phyloP scores from a whole-genome alignment of 805 yeast genomes.

The Komagataella kurtzmanii region DNA sequence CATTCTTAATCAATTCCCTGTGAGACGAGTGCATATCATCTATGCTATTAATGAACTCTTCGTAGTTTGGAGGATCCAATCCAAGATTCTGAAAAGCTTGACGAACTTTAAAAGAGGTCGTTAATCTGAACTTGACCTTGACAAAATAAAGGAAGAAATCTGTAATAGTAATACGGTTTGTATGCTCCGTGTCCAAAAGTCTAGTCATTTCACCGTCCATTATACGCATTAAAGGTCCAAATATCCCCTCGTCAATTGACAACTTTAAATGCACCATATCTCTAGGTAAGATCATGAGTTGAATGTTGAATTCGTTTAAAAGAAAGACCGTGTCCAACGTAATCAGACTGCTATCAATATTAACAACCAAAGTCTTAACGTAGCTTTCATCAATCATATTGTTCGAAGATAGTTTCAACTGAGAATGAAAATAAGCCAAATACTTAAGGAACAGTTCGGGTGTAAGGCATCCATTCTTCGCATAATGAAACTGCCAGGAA shows the following conservation, averaged over 20 bases:
- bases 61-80: background rate
- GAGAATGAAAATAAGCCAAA: background rate
- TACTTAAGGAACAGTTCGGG: background rate
- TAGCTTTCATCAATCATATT: background rate
- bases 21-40: background rate
- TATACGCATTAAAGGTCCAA: background rate
- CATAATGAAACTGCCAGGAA: background rate
- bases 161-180: background rate
- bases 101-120: background rate
- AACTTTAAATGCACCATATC: background rate
- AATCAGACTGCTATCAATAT: background rate
- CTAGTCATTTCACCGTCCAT: background rate
- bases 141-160: background rate
- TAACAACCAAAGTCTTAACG: background rate
- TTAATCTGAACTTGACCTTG: background rate
- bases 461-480: background rate
- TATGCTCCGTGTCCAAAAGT: background rate
- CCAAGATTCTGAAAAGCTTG: background rate
- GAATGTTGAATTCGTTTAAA: background rate
- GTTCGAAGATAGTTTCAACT: background rate
- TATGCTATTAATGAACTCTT: background rate
- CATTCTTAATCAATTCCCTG: background rate
- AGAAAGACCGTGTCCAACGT: background rate
- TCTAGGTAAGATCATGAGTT: background rate
- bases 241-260: background rate